Conservation (phyloP, 2,329 filamentous ascomycete species). For the Monosporascus sp. region DNA sequence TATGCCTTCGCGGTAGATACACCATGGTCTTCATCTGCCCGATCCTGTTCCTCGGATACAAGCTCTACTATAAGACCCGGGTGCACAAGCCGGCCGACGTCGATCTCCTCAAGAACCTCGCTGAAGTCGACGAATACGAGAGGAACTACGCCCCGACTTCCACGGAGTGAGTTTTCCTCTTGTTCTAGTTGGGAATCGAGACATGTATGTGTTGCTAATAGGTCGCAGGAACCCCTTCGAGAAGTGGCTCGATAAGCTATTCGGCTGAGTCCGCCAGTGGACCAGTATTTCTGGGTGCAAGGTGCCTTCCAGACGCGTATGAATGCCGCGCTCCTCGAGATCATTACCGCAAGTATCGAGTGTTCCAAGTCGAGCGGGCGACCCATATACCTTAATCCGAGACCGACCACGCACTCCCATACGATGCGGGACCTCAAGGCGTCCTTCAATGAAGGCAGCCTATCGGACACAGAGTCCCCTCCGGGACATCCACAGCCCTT, state of each 20-base stretch:
- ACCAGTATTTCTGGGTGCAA: too few relatives aligned
- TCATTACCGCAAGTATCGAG: neutral
- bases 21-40: constrained; percentile 70
- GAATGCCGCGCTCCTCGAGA: neutral
- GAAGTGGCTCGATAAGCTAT: constrained; percentile 20
- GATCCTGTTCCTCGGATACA: constrained; percentile 65
- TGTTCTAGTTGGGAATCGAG: too few relatives aligned
- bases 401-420: neutral
- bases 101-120: constrained; percentile 57
- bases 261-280: constrained; percentile 7
- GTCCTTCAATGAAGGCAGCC: neutral
- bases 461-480: neutral
- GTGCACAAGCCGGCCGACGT: constrained; percentile 52
- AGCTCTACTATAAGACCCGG: constrained; percentile 60
- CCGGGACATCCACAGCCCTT: neutral
- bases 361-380: neutral
- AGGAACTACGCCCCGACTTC: constrained; percentile 50
- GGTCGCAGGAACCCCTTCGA: constrained; percentile 14
- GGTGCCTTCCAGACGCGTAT: neutral
- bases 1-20: constrained; percentile 39
- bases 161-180: constrained; percentile 40
- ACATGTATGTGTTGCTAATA: too few relatives aligned
- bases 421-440: neutral
- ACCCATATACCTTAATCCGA: neutral
- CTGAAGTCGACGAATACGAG: constrained; percentile 64